Base-by-base conservation (phyloP, 1,139 yeast genomes). In the Candida sp. region DNA sequence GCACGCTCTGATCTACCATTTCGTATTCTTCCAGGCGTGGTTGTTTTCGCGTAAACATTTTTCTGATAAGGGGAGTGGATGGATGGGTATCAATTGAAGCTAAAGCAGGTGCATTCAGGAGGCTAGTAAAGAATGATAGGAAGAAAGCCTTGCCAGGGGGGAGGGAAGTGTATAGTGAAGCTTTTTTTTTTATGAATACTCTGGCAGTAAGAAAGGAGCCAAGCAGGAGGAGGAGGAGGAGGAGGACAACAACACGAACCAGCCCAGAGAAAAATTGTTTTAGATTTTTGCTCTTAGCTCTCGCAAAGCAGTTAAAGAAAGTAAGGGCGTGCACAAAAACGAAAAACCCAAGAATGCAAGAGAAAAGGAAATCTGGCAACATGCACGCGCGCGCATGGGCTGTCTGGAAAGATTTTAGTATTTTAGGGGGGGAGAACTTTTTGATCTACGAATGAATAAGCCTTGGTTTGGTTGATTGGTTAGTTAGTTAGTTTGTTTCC, bases 11-110 rank as follows among this genome's bases (percentile, higher is more conserved):
- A 37, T 59, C 61, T 33, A 62, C 64, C 62, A 67, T 54, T 50
- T 67, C 70, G 50, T 66, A 67, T 53, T 61, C 67, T 49, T 67
- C 68, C 9, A 47, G 44, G 22, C 27, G 34, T 26, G 47, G 45
- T 12, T 25, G 40, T 17, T 44, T 50, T 35, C 46, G 44, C 17
- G 54, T 34, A 35, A 52, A 52, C 55, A 54, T 17, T 17, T 17
- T 17, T 17, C 17, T 54, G 9, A 23, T 22, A 3, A 11, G 40
- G 9, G 25, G 9, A 26, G 42, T 8, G 22, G 31, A 23, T 7
- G 28, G 40, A 35, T 37, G 35, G 35, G 12, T 32, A n/a, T n/a
- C 25, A n/a, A 28, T 28, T 28, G 31, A 28, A 28, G 17, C 17
- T 17, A 17, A 17, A 17, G 17, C 17, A 17, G 17, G 17, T 17